Conservation (phyloP, 441 rosid genomes). For the Cnidoscolus chayamansa region DNA sequence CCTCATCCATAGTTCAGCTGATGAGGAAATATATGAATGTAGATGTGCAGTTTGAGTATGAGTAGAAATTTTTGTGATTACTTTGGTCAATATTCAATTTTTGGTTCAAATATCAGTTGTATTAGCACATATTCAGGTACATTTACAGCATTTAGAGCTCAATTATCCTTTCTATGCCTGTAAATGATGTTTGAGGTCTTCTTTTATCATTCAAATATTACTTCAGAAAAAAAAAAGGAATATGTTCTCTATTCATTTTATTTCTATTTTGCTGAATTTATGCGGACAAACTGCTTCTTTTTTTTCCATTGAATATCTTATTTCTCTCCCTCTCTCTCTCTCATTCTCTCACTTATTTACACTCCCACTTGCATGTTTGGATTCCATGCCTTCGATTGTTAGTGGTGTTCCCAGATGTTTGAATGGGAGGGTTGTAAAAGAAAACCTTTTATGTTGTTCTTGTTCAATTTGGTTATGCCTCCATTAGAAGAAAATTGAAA, state of each 20-base stretch:
- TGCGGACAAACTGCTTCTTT: background rate
- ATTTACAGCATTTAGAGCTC: constrained; percentile 15
- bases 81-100: constrained; percentile 22
- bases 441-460: background rate
- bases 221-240: constrained; percentile 17
- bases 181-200: constrained; percentile 21
- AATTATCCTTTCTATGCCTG: background rate
- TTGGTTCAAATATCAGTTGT: constrained; percentile 20
- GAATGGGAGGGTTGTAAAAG: background rate
- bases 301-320: background rate
- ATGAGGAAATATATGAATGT: constrained; percentile 48
- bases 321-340: background rate
- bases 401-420: background rate
- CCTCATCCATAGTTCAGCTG: constrained; percentile 8
- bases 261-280: constrained; percentile 1
- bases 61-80: constrained; percentile 30
- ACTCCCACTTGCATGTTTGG: background rate
- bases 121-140: constrained; percentile 23
- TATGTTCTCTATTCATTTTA: constrained; percentile 3
- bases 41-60: constrained; percentile 64
- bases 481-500: background rate
- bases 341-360: background rate
- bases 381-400: background rate
- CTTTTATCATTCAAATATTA: constrained; percentile 9
- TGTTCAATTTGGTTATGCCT: background rate